Percentiles rank a stretch among this genome's conserved stretches.
Evolutionary conservation across 305 asterid species (phyloP).

Genomic region (Ajuga reptans): DNA sequence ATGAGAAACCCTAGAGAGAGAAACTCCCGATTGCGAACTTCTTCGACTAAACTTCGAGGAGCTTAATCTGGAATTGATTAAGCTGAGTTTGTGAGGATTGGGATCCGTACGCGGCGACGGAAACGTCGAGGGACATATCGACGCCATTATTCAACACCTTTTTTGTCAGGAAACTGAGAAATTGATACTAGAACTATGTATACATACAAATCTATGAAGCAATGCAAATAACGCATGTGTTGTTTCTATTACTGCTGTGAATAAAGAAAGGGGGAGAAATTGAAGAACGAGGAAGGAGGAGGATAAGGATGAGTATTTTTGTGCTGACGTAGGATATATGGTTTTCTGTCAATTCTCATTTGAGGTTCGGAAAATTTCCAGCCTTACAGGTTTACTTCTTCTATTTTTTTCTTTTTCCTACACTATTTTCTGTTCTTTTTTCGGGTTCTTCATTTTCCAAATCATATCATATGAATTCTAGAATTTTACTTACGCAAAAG

Average conservation of each 20-base stretch:
- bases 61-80: constrained; percentile 29
- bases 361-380: background rate
- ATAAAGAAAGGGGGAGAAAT: background rate
- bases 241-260: constrained; percentile 3
- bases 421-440: background rate
- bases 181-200: background rate
- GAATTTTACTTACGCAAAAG: too few relatives aligned
- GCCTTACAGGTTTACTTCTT: background rate
- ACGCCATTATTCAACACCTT: constrained; percentile 45
- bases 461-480: too few relatives aligned
- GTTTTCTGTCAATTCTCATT: background rate
- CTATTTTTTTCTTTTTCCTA: background rate
- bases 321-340: constrained; percentile 24
- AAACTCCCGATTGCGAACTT: constrained; percentile 29
- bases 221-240: background rate
- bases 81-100: constrained; percentile 29
- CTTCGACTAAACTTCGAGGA: constrained; percentile 28
- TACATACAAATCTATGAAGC: background rate
- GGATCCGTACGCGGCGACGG: constrained; percentile 41
- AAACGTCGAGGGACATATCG: constrained; percentile 49
- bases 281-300: background rate
- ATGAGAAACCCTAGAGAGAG: constrained; percentile 39
- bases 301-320: constrained; percentile 23
- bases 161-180: background rate
- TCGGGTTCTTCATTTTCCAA: background rate